phyloP scores from a whole-genome alignment of 2,329 filamentous ascomycete species.

The Thelonectria blattea region DNA sequence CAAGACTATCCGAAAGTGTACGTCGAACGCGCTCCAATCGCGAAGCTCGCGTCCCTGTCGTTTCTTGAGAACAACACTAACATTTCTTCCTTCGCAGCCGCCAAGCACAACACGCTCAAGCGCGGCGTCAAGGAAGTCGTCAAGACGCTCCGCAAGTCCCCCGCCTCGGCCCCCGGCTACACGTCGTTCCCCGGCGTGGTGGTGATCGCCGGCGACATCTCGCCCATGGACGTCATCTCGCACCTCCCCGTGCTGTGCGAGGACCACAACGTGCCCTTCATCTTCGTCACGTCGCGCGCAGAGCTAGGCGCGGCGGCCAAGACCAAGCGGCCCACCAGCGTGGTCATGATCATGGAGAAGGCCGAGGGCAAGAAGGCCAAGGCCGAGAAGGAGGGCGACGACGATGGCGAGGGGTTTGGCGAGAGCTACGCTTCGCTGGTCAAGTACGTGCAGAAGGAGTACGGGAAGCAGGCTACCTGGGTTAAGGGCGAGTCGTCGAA shows the following conservation, averaged over 20 bases:
- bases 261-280: conserved; percentile 95
- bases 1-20: conserved; percentile 64
- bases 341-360: conserved; percentile 83
- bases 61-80: conserved; percentile 16
- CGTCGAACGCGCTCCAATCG: conserved; percentile 29
- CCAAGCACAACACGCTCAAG: conserved; percentile 94
- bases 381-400: conserved; percentile 52
- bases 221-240: conserved; percentile 97
- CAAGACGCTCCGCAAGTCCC: conserved; percentile 95
- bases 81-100: conserved; percentile 62
- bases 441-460: conserved; percentile 71
- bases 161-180: conserved; percentile 69
- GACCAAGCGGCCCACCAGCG: conserved; percentile 95
- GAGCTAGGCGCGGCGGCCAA: conserved; percentile 92
- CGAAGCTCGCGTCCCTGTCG: not conserved
- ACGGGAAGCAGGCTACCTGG: conserved; percentile 61
- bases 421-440: conserved; percentile 69
- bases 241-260: conserved; percentile 98
- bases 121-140: conserved; percentile 99
- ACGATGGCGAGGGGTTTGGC: conserved; percentile 64
- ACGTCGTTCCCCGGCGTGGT: conserved; percentile 75
- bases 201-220: conserved; percentile 95
- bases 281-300: conserved; percentile 90
- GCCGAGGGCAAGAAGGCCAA: conserved; percentile 54
- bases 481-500: conserved; percentile 46